phyloP scores from a whole-genome alignment of 2,329 filamentous ascomycete genomes.

The Coleophoma cylindrospora region DNA sequence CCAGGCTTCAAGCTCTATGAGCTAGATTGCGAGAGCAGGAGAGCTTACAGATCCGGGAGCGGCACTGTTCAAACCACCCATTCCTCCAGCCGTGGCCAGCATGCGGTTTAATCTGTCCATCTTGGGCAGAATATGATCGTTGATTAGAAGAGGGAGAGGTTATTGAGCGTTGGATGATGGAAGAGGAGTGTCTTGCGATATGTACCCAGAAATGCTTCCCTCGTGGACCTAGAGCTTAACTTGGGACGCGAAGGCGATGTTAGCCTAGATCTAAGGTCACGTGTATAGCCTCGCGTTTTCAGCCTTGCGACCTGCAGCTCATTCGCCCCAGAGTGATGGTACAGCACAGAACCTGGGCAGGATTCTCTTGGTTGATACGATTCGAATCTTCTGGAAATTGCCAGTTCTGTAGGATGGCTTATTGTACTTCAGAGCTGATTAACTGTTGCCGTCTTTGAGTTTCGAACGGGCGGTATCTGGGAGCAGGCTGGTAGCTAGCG shows the following conservation, averaged over 20 bases:
- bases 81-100: constrained; percentile 70
- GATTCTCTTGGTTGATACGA: no score
- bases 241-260: not conserved
- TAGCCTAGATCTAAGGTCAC: not conserved
- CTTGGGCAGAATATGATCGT: constrained; percentile 4
- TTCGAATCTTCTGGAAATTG: no score
- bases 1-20: constrained; percentile 5
- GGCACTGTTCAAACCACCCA: constrained; percentile 51
- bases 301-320: not conserved
- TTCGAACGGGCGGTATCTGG: no score
- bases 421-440: no score
- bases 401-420: no score
- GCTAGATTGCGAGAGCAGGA: constrained; percentile 2
- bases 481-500: no score
- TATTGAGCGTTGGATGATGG: not conserved
- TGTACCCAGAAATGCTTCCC: no score
- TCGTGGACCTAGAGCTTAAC: no score
- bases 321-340: no score
- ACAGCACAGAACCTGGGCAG: no score
- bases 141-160: not conserved
- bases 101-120: constrained; percentile 95
- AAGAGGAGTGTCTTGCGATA: not conserved
- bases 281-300: not conserved
- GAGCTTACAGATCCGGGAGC: constrained; percentile 55
- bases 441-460: no score